Evolutionary conservation across 2,329 filamentous ascomycete species (phyloP), one percentile per base, ranked within the genome.

Genomic region (Fusarium continuum): DNA sequence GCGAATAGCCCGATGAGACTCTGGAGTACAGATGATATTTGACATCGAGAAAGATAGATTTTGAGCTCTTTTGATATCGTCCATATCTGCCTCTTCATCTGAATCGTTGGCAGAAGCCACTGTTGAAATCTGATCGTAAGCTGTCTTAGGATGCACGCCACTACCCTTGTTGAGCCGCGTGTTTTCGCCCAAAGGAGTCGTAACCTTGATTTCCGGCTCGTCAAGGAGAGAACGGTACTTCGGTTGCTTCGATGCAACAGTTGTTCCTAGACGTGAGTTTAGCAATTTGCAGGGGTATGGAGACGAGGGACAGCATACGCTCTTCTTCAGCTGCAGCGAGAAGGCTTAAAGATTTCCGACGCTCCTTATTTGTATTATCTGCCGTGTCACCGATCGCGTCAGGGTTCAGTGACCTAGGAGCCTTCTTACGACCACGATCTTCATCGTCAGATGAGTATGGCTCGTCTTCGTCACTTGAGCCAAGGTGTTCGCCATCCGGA

Each of bases 11-110:
- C 95, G 89, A 73, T 94, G 90, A 1, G 88, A 85, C 45, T 90
- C 89, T 1, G 89, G 88, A 3, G 89, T 91, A 10, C 88, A 90
- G 60, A 91, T 87, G 59, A 97, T 88, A 7, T 89, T 85, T 1
- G 93, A 97, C 78, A 93, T 88, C 44, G 88, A 88, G 60, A 98
- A 85, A 2, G 88, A 85, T 43, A 99, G 84, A 63, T 90, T 91
- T 76, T 98, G 95, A 1, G 95, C 95, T 28, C 90, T 87, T 75
- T 91, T 91, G 68, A 98, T 91, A 67, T 97, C 93, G 23, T 87
- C 88, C 43, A 93, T 82, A 54, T 96, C 91, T 20, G 89, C 90
- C 74, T 97, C 93, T 26, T 93, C 89, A 56, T 98, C 95, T 3
- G 92, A 96, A 62, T 92, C 90, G 54, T 93, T 83, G 0, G 79